Evolutionary conservation across 2,329 filamentous ascomycete species (phyloP).

Genomic region (Parastagonospora nodorum): DNA sequence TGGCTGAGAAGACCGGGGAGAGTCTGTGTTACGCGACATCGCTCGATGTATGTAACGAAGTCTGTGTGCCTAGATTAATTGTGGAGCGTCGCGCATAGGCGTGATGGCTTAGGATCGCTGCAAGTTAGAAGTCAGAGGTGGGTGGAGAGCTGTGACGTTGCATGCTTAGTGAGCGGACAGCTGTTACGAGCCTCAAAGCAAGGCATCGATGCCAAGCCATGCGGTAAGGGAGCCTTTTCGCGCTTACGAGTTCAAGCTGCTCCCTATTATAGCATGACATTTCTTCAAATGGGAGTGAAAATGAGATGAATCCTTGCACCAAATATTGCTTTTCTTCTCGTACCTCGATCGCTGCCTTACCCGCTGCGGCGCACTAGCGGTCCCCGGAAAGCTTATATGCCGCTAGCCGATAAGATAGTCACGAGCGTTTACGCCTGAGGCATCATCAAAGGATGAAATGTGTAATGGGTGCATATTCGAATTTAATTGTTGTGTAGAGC

Average conservation of each 20-base stretch:
- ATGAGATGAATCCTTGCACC: slow-evolving; percentile 8
- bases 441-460: not conserved
- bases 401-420: slow-evolving; percentile 19
- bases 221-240: not conserved
- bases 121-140: slow-evolving; percentile 12
- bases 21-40: slow-evolving; percentile 36
- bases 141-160: slow-evolving; percentile 30
- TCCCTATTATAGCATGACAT: not conserved
- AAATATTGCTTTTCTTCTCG: slow-evolving; percentile 15
- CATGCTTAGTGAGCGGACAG: slow-evolving; percentile 33
- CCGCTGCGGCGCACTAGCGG: slow-evolving; percentile 25
- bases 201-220: slow-evolving; percentile 5
- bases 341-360: slow-evolving; percentile 9
- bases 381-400: slow-evolving; percentile 37
- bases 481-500: not conserved
- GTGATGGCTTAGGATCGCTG: slow-evolving; percentile 19
- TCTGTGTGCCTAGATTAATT: slow-evolving; percentile 21
- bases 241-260: not conserved
- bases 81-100: slow-evolving; percentile 28
- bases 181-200: slow-evolving; percentile 8
- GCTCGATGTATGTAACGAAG: slow-evolving; percentile 9
- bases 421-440: too few species aligned
- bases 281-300: too few species aligned
- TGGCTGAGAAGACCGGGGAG: slow-evolving; percentile 7
- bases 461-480: not conserved